These are phyloP conservation scores for Ceratocystis alfenasii DNA, from an alignment of 2,329 filamentous ascomycete genomes.

Conservation along the genomic window DNA sequence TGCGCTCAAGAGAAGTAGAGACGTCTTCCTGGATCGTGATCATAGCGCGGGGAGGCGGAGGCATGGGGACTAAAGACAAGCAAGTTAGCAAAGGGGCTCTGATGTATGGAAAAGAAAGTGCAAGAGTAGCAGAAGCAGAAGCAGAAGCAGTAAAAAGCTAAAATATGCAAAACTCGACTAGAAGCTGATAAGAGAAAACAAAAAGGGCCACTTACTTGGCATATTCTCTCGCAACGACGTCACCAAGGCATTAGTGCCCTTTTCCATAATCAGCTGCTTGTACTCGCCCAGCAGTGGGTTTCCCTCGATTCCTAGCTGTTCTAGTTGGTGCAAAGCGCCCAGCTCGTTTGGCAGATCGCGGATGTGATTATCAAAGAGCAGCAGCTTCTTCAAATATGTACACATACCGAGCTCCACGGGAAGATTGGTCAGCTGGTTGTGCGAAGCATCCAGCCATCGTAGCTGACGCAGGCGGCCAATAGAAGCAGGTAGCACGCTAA, in stretches of 20 bases:
- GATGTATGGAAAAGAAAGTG: background rate
- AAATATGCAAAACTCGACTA: background rate
- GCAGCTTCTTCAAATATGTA: constrained; percentile 72
- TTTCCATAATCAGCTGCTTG: constrained; percentile 73
- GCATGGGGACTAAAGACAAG: constrained; percentile 51
- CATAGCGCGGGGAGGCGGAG: constrained; percentile 64
- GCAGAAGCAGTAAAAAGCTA: background rate
- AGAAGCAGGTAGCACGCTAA: constrained; percentile 63
- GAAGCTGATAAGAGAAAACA: background rate
- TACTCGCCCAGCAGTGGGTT: constrained; percentile 69
- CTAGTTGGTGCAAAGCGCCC: constrained; percentile 76
- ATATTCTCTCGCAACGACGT: constrained; percentile 72
- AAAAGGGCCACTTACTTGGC: constrained; percentile 51
- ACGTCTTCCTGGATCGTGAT: constrained; percentile 64
- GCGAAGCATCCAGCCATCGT: constrained; percentile 73
- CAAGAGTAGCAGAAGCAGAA: background rate
- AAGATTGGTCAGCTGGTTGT: constrained; percentile 70
- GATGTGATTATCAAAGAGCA: constrained; percentile 85
- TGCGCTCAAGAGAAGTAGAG: constrained; percentile 49
- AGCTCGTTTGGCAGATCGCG: constrained; percentile 72
- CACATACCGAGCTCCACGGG: constrained; percentile 95
- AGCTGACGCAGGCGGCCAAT: constrained; percentile 76
- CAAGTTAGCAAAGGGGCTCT: background rate
- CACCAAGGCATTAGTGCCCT: constrained; percentile 76
- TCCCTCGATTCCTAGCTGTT: constrained; percentile 82